Base-by-base conservation (phyloP, 2,329 filamentous ascomycete genomes). In the Botryosphaeria dothidea region DNA sequence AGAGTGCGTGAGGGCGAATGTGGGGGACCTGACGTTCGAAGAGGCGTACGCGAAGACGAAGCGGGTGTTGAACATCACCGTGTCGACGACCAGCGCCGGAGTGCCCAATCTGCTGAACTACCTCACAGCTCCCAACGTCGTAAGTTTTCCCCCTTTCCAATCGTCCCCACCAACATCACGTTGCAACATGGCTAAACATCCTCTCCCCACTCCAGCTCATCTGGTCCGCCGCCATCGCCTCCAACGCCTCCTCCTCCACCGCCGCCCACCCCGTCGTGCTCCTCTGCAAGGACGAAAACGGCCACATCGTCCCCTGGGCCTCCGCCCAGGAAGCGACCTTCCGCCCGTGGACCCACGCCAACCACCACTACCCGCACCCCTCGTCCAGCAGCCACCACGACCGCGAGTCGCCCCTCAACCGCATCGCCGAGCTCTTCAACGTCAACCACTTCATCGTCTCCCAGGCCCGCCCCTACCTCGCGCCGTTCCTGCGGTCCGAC, bases 381-480 rank as follows among this genome's bases (percentile, higher is more conserved):
- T 13, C 38, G 13, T n/a, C n/a, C n/a, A 9, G 19, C 49, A 86
- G 84, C 6, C 88, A 90, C 75, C 84, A 84, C 46, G 88, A 91
- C 67, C 87, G 87, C 46, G 88, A 88, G 68, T 88, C 85, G 0
- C 88, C 88, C 0, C 84, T 95, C 1, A 84, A 87, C 62, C 86
- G 92, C 43, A 88, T 95, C 31, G 87, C 90, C 6, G 90, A 94
- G 78, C 85, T 94, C 11, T 95, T 95, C 84, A 96, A 96, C 74
- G 92, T 96, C 62, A 96, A 97, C 74, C 93, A 97, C 80, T 97
- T 96, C 79, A 92, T 98, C 68, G 88, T 98, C 69, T 95, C 91
- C 69, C 94, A 97, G 80, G 93, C 94, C 0, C 86, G 93, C 3
- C 94, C 94, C 0, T 97, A 96, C 76, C 83, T 97, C 17, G 89